Base-by-base conservation (phyloP, 2,329 filamentous ascomycete genomes). In the Beauveria brongniartii region DNA sequence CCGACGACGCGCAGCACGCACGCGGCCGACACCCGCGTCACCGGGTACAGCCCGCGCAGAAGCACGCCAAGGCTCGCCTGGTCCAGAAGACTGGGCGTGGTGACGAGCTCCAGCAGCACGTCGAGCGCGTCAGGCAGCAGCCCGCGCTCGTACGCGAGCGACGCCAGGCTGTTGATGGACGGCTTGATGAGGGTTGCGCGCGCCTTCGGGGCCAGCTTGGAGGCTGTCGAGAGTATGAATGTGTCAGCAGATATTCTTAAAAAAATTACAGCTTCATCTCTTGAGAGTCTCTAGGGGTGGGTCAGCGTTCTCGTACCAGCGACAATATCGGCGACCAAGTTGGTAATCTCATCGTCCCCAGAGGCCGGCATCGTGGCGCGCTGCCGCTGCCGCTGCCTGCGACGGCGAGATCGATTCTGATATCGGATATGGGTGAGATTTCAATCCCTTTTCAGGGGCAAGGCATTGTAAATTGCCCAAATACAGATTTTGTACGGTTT, bases 21-120 rank as follows among this genome's bases (percentile, higher is more conserved):
- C 61, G 83, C 78, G 40, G 82, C 77, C 14, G 82, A 71, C n/a
- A 95, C 80, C 47, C 79, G 79, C 44, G 80, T 78, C n/a, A 82
- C 80, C 2, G 91, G 91, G 71, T 93, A 95, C 55, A 95, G 76
- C 63, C 88, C 90, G 64, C 86, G 89, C 67, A 91, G 74, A 54
- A 95, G 77, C 30, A 79, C 82, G 16, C 82, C 85, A 30, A 88
- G 79, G 65, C 86, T 91, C 30, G 85, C 85, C 72, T 94, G 91
- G 71, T 94, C 90, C 24, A 96, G 80, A 66, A 87, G 78, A 66
- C 80, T 89, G 52, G 85, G 85, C 24, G 78, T 77, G 22, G 86
- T 87, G 65, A 91, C 73, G 61, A 93, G 77, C 62, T 86, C 81
- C 65, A 94, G 75, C 37, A 95, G 77, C 58, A 80, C 78, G 59